Evolutionary conservation across 768 basidiomycete genomes (phyloP), one percentile per base, ranked within the genome.

Genomic region (Symmetrospora coprosmae): DNA sequence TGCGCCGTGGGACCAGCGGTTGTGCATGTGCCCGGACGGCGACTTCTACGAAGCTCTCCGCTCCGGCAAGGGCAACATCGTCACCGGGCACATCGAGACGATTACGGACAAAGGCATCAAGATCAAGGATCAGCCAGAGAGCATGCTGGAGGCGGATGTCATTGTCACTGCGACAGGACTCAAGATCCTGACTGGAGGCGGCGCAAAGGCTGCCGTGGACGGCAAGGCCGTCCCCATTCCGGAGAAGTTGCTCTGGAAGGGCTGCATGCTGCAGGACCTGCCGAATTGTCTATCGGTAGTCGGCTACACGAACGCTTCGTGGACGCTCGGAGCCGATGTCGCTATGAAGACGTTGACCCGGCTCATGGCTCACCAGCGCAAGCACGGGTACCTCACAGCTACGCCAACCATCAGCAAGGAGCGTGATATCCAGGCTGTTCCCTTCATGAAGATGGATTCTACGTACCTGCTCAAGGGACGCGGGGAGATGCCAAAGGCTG

Each of bases 101-200:
- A 50, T 65, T 21, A 56, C 51, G 5, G 21, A 30, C 13, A 21
- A 35, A 21, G 41, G 41, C 6, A 62, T 65, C 47, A 13, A n/a
- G 11, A 21, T 45, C 3, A 37, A 55, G 9, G 28, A 21, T 31
- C 52, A 53, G 13, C 21, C 37, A 5, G 39, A 47, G 9, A n/a
- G n/a, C n/a, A n/a, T n/a, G n/a, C 14, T 62, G 28, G 61, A 62
- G 2, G 64, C 55, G n/a, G 64, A 65, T 46, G 45, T 65, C 5
- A 65, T 65, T 43, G 35, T 65, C 53, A 65, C 64, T 19, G 64
- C 64, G 8, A 65, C 64, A 1, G 64, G 64, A 4, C 41, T 65
- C 2, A 50, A 58, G 47, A 33, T 65, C 39, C 43, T 56, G 14
- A 35, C 53, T 30, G 61, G 62, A 14, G 64, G 64, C 2, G 61